Percentiles rank a stretch among this genome's conserved stretches.
phyloP scores from a whole-genome alignment of 768 basidiomycete species.

The Pleurotus citrinopileatus region DNA sequence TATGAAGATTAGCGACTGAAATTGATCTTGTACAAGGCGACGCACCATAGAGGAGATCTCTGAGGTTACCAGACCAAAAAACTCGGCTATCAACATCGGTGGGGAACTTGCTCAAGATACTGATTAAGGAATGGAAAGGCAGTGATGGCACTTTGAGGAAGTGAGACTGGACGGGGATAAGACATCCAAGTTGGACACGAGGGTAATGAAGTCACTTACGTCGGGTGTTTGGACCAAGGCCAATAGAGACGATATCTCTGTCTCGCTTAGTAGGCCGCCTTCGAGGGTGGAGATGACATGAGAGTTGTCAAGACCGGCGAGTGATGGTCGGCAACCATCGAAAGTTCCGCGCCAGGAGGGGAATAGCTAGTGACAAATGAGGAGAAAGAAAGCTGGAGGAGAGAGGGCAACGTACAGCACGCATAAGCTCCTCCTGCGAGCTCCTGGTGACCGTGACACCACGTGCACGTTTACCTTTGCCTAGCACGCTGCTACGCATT shows the following conservation, averaged over 20 bases:
- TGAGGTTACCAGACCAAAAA: constrained; percentile 62
- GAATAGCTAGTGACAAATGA: constrained; percentile 52
- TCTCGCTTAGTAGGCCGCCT: constrained; percentile 62
- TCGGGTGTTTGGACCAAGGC: constrained; percentile 77
- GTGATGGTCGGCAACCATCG: constrained; percentile 63
- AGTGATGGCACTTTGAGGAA: constrained; percentile 84
- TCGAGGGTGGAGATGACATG: constrained; percentile 59
- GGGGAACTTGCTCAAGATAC: constrained; percentile 77
- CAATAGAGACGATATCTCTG: constrained; percentile 62
- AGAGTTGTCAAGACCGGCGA: constrained; percentile 59
- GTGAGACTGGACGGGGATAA: constrained; percentile 52
- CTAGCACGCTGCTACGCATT: constrained; percentile 64
- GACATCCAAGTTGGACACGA: constrained; percentile 13
- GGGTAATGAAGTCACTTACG: constrained; percentile 37
- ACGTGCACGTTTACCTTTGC: constrained; percentile 73
- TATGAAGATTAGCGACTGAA: not conserved
- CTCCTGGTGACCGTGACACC: constrained; percentile 84
- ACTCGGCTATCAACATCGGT: constrained; percentile 71
- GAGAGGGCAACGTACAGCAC: constrained; percentile 49
- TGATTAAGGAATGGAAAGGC: constrained; percentile 77
- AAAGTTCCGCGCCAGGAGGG: constrained; percentile 79
- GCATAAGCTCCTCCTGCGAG: constrained; percentile 80
- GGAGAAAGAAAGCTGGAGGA: not conserved
- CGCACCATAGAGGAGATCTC: constrained; percentile 70
- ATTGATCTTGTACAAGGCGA: constrained; percentile 10